A percentile compares a stretch with the other conserved stretches of the same genome.
Conservation (phyloP, 2,329 filamentous ascomycete species). For the Clarireedia monteithiana region DNA sequence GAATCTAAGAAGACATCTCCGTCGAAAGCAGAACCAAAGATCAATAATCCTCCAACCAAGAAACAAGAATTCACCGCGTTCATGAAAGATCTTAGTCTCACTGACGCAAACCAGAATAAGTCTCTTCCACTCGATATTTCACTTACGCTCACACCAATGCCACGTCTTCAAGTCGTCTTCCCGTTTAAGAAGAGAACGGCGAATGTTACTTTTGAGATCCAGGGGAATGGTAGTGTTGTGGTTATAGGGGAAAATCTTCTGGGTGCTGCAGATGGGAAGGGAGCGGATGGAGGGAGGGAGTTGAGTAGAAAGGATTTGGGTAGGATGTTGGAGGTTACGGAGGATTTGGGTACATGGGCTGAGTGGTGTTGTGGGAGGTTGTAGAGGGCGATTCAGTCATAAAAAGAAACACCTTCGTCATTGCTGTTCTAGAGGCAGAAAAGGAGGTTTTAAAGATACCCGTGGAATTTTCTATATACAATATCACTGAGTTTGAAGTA, state of each 20-base stretch:
- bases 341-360: conserved; percentile 42
- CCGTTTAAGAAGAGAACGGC: conserved; percentile 21
- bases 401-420: too few species aligned
- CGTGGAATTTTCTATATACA: too few species aligned
- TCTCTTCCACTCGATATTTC: conserved; percentile 24
- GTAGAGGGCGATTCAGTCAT: background rate
- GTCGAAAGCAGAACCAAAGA: background rate
- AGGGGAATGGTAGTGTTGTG: conserved; percentile 24
- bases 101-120: background rate
- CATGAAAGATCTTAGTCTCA: conserved; percentile 14
- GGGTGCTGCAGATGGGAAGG: conserved; percentile 14
- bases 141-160: conserved; percentile 24
- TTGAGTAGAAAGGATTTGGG: conserved; percentile 31
- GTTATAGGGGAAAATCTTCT: conserved; percentile 27
- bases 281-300: conserved; percentile 9
- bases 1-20: background rate
- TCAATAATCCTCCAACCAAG: conserved; percentile 14
- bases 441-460: too few species aligned
- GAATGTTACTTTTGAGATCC: conserved; percentile 27
- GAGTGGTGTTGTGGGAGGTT: conserved; percentile 37
- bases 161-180: conserved; percentile 25
- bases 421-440: too few species aligned
- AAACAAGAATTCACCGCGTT: conserved; percentile 25
- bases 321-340: conserved; percentile 37
- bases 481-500: too few species aligned